phyloP scores from a whole-genome alignment of 306 rosid genomes.

The Quercus bicolor region DNA sequence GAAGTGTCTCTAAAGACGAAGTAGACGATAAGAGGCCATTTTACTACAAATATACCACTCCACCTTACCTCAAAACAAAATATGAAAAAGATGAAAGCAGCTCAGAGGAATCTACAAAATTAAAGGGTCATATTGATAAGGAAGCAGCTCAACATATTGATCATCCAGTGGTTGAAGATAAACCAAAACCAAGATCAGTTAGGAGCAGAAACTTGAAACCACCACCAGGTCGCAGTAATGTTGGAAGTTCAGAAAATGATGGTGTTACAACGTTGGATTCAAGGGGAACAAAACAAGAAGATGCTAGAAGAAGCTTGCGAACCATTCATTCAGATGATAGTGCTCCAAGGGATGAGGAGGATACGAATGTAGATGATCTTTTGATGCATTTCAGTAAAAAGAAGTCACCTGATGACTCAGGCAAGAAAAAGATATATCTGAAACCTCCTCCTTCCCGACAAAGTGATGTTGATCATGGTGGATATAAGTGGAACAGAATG shows the following conservation, averaged over 20 bases:
- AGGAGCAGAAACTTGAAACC: slow-evolving; percentile 47
- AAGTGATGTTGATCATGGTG: slow-evolving; percentile 7
- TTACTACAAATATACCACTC: slow-evolving; percentile 34
- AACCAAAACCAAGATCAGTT: slow-evolving; percentile 60
- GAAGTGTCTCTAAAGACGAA: slow-evolving; percentile 51
- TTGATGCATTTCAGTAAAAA: slow-evolving; percentile 36
- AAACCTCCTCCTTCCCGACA: slow-evolving; percentile 4
- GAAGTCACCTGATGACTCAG: slow-evolving; percentile 22
- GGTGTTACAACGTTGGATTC: neutral
- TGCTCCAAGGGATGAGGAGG: slow-evolving; percentile 19
- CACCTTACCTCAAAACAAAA: slow-evolving; percentile 63
- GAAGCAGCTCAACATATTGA: slow-evolving; percentile 16
- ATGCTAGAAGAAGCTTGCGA: neutral
- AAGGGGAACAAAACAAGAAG: neutral
- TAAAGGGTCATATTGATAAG: slow-evolving; percentile 5
- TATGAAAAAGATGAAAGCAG: slow-evolving; percentile 23
- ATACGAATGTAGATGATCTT: slow-evolving; percentile 32
- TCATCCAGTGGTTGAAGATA: slow-evolving; percentile 20
- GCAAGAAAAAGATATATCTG: slow-evolving; percentile 3
- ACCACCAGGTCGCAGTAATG: slow-evolving; percentile 6
- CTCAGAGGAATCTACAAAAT: slow-evolving; percentile 26
- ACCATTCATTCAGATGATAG: neutral
- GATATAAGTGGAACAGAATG: slow-evolving; percentile 9
- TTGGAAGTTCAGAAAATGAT: neutral
- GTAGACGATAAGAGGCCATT: slow-evolving; percentile 41